Evolutionary conservation across 371 early-diverging fungal species (phyloP), one percentile per base, ranked within the genome.

Genomic region (Rhizopus delemar): DNA sequence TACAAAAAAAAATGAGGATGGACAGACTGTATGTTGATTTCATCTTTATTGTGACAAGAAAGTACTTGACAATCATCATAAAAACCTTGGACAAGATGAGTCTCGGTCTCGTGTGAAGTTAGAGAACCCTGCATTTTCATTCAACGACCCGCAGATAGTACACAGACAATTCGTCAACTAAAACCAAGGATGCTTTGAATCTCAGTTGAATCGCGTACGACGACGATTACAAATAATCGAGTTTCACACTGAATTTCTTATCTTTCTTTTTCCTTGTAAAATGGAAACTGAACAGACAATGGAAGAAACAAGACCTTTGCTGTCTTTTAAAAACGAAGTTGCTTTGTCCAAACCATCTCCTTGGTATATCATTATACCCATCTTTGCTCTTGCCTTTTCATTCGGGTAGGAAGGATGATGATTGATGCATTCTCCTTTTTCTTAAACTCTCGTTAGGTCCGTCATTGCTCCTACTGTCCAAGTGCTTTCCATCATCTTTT

Each of bases 291-390:
- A 22, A 22, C 22, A 13, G 43, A n/a, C 8, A 13, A 51, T 58
- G 36, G 22, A 41, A 4, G 59, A 59, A 41, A 8, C 12, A 4
- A 46, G 38, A 35, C 52, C 59, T 3, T 31, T 59, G 33, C 13
- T 59, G 12, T 5, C 28, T 4, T 8, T 8, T 12, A 31, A 48
- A 41, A 54, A 16, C n/a, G 43, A 8, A 5, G n/a, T 5, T 15
- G n/a, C 43, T 15, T 43, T 43, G 1, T n/a, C 15, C n/a, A 53
- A 51, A 51, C 61, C 69, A 16, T 66, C 73, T 2, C 57, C 67
- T 11, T 75, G 73, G 73, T 52, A 66, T 57, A 54, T 57, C n/a
- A 68, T 72, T 32, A 22, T 60, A 2, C 60, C 67, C 1, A 46
- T 69, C 33, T 53, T 68, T 39, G 9, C 56, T 2, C 38, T 70